Evolutionary conservation across 129 eudicot genomes (phyloP).

Genomic region (Centrapalus pauciflorus): DNA sequence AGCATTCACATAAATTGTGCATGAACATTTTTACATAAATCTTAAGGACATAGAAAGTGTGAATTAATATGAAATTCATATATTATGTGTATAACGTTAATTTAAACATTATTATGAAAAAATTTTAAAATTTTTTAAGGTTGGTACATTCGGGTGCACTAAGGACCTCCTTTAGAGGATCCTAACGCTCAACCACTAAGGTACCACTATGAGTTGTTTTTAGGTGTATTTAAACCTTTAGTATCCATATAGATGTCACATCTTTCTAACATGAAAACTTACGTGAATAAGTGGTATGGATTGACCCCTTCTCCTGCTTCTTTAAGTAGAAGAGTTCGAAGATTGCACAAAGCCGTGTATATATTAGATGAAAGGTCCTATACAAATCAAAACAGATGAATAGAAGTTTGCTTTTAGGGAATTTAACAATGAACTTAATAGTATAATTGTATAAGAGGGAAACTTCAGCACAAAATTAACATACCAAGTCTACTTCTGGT

Average conservation of each 20-base stretch:
- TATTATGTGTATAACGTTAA: no score
- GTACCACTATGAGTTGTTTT: no score
- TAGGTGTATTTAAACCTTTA: neutral
- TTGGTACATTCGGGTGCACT: no score
- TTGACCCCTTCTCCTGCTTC: slow-evolving; percentile 38
- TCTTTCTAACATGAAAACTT: slow-evolving; percentile 14
- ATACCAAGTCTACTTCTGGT: slow-evolving; percentile 42
- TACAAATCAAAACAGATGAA: neutral
- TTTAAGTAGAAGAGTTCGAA: slow-evolving; percentile 44
- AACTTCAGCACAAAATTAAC: slow-evolving; percentile 13
- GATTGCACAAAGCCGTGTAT: slow-evolving; percentile 41
- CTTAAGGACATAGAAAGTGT: no score
- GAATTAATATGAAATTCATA: no score
- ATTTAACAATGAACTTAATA: neutral
- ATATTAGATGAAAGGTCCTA: slow-evolving; percentile 60
- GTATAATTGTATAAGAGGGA: neutral
- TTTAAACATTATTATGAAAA: no score
- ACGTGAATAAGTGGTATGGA: slow-evolving; percentile 71
- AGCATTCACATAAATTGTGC: no score
- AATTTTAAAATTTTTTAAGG: no score
- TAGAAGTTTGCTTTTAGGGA: neutral
- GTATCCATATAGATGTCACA: neutral
- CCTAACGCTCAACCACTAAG: no score
- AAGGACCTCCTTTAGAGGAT: no score
- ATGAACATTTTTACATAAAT: no score